Conservation (phyloP, 2,329 filamentous ascomycete genomes). For the Pestalotiopsis sp. region DNA sequence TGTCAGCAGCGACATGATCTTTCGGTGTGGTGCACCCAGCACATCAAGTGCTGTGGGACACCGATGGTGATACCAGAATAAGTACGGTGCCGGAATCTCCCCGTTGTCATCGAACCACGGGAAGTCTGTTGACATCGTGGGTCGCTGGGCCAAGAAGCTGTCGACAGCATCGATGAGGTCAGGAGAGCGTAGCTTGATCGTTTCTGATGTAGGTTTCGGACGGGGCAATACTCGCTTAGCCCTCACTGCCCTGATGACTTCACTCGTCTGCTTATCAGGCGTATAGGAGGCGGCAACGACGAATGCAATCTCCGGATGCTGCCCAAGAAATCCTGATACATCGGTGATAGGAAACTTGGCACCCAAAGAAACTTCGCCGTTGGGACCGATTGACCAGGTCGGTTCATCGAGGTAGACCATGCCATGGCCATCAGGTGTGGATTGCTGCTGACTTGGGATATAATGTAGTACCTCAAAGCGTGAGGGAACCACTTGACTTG, state of each 20-base stretch:
- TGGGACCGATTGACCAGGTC: not conserved
- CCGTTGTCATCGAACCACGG: not conserved
- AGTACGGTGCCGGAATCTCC: not conserved
- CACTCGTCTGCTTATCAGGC: fast-evolving
- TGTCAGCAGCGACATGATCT: not conserved
- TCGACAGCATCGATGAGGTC: not conserved
- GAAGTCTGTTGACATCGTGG: not conserved
- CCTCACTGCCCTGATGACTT: not conserved
- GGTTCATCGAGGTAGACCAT: not conserved
- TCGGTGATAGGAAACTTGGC: not conserved
- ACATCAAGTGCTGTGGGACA: not conserved
- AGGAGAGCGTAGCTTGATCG: fast-evolving
- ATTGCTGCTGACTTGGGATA: not conserved
- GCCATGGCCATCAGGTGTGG: no score
- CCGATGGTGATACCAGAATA: not conserved
- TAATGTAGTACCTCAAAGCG: not conserved
- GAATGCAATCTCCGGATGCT: not conserved
- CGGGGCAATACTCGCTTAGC: not conserved
- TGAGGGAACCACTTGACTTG: not conserved
- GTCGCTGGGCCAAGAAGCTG: not conserved
- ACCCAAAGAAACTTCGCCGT: not conserved
- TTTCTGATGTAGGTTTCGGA: not conserved
- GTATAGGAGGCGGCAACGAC: not conserved
- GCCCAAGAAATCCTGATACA: not conserved
- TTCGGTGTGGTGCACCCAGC: not conserved